These are phyloP conservation scores for Saraca asoca DNA, from an alignment of 331 rosid species.

Conservation along the genomic window DNA sequence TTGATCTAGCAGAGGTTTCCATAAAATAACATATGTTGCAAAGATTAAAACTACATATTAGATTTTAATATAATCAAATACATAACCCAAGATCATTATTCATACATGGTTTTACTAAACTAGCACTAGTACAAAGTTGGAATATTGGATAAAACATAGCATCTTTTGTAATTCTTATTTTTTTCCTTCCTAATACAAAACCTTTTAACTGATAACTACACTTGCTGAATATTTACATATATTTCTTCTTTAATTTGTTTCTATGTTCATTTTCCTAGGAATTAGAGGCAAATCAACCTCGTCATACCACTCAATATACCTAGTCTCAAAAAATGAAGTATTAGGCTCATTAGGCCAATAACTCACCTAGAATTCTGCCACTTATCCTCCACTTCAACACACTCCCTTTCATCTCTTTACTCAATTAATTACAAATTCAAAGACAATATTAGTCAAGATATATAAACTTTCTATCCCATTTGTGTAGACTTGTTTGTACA, in stretches of 20 bases:
- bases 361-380: slow-evolving; percentile 71
- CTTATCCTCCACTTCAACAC: slow-evolving; percentile 93
- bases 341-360: slow-evolving; percentile 60
- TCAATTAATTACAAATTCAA: slow-evolving; percentile 35
- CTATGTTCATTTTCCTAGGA: slow-evolving; percentile 33
- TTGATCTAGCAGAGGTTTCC: too few relatives aligned
- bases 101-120: too few relatives aligned
- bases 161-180: too few relatives aligned
- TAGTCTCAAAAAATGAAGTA: slow-evolving; percentile 60
- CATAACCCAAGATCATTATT: too few relatives aligned
- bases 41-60: too few relatives aligned
- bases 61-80: too few relatives aligned
- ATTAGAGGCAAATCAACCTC: slow-evolving; percentile 95
- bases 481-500: slow-evolving; percentile 22
- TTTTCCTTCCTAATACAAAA: too few relatives aligned
- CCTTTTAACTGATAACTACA: too few relatives aligned
- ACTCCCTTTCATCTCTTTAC: slow-evolving; percentile 87
- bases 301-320: slow-evolving; percentile 86
- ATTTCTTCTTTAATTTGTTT: not conserved
- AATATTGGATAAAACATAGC: too few relatives aligned
- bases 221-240: too few relatives aligned
- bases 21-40: too few relatives aligned
- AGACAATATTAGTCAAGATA: not conserved
- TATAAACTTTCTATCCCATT: slow-evolving; percentile 8
- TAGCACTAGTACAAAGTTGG: too few relatives aligned